Evolutionary conservation across 2,329 filamentous ascomycete species (phyloP).

Genomic region (Pestalotiopsis sp.): DNA sequence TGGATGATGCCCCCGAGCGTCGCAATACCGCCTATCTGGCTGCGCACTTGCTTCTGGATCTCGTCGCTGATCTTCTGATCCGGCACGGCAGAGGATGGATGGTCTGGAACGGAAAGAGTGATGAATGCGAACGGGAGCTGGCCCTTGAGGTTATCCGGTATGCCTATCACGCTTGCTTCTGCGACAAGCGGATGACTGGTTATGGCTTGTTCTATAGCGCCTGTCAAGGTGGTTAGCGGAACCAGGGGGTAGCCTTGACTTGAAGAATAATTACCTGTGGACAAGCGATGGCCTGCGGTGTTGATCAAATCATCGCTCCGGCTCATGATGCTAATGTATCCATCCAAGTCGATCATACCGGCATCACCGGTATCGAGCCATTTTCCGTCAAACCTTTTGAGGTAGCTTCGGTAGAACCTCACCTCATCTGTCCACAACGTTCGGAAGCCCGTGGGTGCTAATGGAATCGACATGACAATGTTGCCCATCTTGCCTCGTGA

Average conservation of each 20-base stretch:
- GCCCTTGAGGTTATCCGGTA: constrained; percentile 84
- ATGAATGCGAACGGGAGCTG: constrained; percentile 92
- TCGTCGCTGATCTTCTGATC: constrained; percentile 50
- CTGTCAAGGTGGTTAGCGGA: constrained; percentile 38
- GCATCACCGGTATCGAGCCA: constrained; percentile 94
- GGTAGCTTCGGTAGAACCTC: constrained; percentile 81
- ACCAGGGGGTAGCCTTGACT: constrained; percentile 10
- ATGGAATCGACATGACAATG: constrained; percentile 79
- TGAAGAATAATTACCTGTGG: constrained; percentile 59
- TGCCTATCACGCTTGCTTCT: constrained; percentile 83
- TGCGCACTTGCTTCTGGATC: constrained; percentile 71
- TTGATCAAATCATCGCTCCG: constrained; percentile 86
- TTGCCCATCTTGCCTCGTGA: constrained; percentile 81
- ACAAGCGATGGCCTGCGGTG: constrained; percentile 89
- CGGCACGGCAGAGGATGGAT: constrained; percentile 52
- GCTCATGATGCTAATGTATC: constrained; percentile 65
- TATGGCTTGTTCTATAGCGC: constrained; percentile 88
- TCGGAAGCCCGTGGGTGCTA: constrained; percentile 84
- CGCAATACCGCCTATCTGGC: constrained; percentile 85
- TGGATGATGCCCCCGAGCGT: constrained; percentile 83
- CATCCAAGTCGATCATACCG: constrained; percentile 78
- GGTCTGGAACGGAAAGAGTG: constrained; percentile 47
- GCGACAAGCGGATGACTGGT: constrained; percentile 76
- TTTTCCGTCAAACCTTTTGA: constrained; percentile 76
- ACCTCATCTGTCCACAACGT: constrained; percentile 85